Percentiles rank a stretch among this genome's conserved stretches.
phyloP scores from a whole-genome alignment of 176 grass and related monocot genomes.

The Bolboschoenus planiculmis region DNA sequence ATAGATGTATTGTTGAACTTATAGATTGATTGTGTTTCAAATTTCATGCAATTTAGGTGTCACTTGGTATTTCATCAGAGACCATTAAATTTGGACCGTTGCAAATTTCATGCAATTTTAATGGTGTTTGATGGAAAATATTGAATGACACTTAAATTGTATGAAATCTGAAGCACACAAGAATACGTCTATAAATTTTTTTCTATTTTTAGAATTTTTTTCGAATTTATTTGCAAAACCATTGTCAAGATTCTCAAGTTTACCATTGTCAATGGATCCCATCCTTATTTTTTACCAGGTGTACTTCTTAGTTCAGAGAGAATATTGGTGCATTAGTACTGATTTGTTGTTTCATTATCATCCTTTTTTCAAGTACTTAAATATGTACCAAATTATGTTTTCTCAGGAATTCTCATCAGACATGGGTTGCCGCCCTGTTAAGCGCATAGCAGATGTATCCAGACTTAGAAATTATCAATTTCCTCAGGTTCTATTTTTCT shows the following conservation, averaged over 20 bases:
- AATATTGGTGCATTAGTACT: background rate
- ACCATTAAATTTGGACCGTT: too few relatives aligned
- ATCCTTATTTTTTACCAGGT: background rate
- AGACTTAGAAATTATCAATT: slow-evolving; percentile 94
- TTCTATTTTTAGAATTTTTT: background rate
- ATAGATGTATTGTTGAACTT: background rate
- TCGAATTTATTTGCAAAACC: background rate
- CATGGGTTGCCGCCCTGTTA: slow-evolving; percentile 79
- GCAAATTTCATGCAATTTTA: background rate
- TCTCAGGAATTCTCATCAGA: slow-evolving; percentile 96
- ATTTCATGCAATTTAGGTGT: background rate
- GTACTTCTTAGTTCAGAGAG: background rate
- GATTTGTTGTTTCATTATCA: background rate
- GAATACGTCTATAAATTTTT: background rate
- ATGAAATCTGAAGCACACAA: background rate
- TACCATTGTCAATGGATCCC: background rate
- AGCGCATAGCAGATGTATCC: slow-evolving; percentile 90
- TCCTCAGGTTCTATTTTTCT: slow-evolving; percentile 67
- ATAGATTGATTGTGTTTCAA: background rate
- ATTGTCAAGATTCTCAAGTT: background rate
- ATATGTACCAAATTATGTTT: slow-evolving; percentile 18
- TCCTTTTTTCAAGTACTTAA: slow-evolving; percentile 18
- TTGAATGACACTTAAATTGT: background rate
- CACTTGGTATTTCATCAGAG: background rate
- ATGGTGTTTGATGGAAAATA: background rate